phyloP scores from a whole-genome alignment of 345 rosid genomes.

The Lepidium sativum region DNA sequence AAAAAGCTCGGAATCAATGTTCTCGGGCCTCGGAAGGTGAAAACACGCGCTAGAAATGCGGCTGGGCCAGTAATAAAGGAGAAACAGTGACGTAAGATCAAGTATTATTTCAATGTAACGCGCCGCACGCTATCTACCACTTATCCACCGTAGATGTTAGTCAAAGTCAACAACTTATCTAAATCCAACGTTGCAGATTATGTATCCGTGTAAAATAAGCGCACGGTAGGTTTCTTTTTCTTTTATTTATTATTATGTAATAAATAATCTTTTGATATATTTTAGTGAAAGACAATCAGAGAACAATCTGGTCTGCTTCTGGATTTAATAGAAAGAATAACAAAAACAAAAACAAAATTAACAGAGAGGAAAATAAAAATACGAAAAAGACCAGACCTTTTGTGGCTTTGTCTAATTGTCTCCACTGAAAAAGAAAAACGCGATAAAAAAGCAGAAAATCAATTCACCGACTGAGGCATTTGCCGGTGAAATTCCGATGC shows the following conservation, averaged over 20 bases:
- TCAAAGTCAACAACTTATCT: not conserved
- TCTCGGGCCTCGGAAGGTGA: not conserved
- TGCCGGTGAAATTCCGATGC: conserved; percentile 40
- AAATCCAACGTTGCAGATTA: conserved; percentile 2
- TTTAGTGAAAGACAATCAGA: conserved; percentile 10
- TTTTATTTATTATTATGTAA: too few relatives aligned
- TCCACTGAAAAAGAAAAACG: conserved; percentile 17
- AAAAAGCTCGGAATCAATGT: too few relatives aligned
- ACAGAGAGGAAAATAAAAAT: not conserved
- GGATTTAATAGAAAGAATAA: not conserved
- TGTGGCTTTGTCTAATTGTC: conserved; percentile 23
- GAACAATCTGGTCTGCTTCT: conserved; percentile 24
- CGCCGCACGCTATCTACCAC: not conserved
- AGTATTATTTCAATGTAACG: not conserved
- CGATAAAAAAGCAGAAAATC: conserved; percentile 1
- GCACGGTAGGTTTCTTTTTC: not conserved
- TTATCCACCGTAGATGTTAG: not conserved
- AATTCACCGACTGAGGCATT: conserved; percentile 16
- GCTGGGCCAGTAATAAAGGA: not conserved
- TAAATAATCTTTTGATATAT: too few relatives aligned
- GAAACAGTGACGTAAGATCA: conserved; percentile 16
- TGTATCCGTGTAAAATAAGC: not conserved
- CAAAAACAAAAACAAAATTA: not conserved
- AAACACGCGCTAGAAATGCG: not conserved
- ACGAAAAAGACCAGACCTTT: conserved; percentile 8